A percentile compares a stretch with the other conserved stretches of the same genome.
phyloP scores from a whole-genome alignment of 129 eudicot genomes.

The Glebionis coronaria region DNA sequence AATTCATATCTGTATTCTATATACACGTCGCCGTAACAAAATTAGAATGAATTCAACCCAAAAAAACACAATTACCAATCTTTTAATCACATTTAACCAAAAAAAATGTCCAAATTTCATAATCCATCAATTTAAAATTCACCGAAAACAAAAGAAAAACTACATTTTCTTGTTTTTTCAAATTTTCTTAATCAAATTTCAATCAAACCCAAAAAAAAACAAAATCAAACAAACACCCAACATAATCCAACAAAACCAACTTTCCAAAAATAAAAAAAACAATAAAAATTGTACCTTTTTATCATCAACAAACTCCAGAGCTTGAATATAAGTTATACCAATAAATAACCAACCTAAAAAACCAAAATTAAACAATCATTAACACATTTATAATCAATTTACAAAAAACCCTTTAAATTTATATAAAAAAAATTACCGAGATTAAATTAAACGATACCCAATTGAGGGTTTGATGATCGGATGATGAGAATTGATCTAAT shows the following conservation, averaged over 20 bases:
- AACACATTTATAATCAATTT: slow-evolving; percentile 34
- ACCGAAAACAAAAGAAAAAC: too few species aligned
- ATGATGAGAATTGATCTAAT: slow-evolving; percentile 24
- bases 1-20: too few species aligned
- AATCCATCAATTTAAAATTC: too few species aligned
- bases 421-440: background rate
- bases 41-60: background rate
- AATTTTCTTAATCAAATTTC: too few species aligned
- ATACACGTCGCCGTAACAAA: background rate
- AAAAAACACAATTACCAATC: slow-evolving; percentile 6
- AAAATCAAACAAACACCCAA: too few species aligned
- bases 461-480: slow-evolving; percentile 39
- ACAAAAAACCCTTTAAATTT: slow-evolving; percentile 17
- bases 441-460: slow-evolving; percentile 26
- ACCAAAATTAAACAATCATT: slow-evolving; percentile 22
- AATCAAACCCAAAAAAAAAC: too few species aligned
- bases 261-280: slow-evolving; percentile 8
- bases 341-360: slow-evolving; percentile 33
- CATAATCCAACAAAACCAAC: slow-evolving; percentile 17
- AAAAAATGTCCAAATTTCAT: too few species aligned
- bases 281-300: slow-evolving; percentile 45
- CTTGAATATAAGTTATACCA: slow-evolving; percentile 33
- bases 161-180: too few species aligned
- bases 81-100: too few species aligned
- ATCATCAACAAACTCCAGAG: slow-evolving; percentile 52